Conservation (phyloP, 371 early-diverging fungal species). For the Rhizopus delemar region DNA sequence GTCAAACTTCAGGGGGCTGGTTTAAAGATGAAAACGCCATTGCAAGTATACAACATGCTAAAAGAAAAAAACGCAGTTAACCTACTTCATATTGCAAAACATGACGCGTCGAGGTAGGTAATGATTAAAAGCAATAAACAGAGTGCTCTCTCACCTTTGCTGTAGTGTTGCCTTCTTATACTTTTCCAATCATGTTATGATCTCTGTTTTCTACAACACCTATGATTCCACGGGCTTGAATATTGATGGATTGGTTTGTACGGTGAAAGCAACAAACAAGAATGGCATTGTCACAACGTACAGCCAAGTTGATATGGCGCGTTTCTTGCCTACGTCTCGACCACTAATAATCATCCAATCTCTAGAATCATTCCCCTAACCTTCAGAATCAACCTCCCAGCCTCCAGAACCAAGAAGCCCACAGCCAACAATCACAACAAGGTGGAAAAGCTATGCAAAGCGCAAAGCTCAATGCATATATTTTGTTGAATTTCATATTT, state of each 20-base stretch:
- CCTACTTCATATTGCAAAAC: neutral
- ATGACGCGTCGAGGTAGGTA: constrained; percentile 3
- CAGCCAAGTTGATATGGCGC: constrained; percentile 7
- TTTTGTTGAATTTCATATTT: constrained; percentile 13
- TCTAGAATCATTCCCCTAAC: constrained; percentile 6
- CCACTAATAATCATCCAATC: constrained; percentile 6
- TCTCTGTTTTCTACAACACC: neutral
- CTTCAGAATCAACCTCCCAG: constrained; percentile 1
- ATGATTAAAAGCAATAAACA: constrained; percentile 3
- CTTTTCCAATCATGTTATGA: constrained; percentile 9
- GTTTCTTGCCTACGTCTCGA: constrained; percentile 14
- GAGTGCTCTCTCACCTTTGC: constrained; percentile 1
- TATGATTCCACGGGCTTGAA: constrained; percentile 5
- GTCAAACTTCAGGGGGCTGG: constrained; percentile 5
- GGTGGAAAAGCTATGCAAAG: constrained; percentile 21
- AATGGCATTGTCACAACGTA: constrained; percentile 12
- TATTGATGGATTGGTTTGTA: constrained; percentile 12
- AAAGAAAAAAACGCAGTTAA: constrained; percentile 1
- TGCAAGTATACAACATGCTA: constrained; percentile 3
- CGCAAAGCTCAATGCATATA: constrained; percentile 16
- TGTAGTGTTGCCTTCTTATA: constrained; percentile 7
- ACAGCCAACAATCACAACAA: constrained; percentile 19
- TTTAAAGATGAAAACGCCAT: constrained; percentile 6
- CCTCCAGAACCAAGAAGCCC: constrained; percentile 12
- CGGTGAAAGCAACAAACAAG: constrained; percentile 13